phyloP scores from a whole-genome alignment of 148 eudicot genomes.

The Persicaria tinctoria region DNA sequence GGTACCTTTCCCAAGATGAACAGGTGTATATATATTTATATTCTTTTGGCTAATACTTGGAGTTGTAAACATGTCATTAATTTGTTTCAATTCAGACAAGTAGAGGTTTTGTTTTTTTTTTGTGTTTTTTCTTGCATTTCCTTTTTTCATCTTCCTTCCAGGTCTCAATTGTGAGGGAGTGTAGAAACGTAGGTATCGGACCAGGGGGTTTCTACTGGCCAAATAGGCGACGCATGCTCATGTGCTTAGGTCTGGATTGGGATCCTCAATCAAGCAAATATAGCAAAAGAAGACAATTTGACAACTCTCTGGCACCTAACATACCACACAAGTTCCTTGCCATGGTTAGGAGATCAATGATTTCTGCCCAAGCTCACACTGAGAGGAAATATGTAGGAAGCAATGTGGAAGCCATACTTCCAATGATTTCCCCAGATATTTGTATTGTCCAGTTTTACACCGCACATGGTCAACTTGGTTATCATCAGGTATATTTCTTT shows the following conservation, averaged over 20 bases:
- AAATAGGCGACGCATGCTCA: too few relatives aligned
- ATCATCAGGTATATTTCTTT: slow-evolving; percentile 46
- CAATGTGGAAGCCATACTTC: slow-evolving; percentile 36
- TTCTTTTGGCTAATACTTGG: too few relatives aligned
- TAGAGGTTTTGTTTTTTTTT: too few relatives aligned
- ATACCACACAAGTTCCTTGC: slow-evolving; percentile 39
- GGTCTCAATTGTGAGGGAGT: too few relatives aligned
- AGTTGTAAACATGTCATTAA: too few relatives aligned
- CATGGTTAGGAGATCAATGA: slow-evolving; percentile 46
- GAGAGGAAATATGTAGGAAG: slow-evolving; percentile 13
- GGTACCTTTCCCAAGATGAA: too few relatives aligned
- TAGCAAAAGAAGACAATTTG: slow-evolving; percentile 32
- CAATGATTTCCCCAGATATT: slow-evolving; percentile 55
- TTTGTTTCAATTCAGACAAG: too few relatives aligned
- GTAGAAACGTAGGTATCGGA: too few relatives aligned
- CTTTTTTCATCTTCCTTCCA: slow-evolving; percentile 21
- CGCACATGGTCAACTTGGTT: slow-evolving; percentile 57
- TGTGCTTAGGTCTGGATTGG: too few relatives aligned
- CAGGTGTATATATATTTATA: too few relatives aligned
- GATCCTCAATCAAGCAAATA: slow-evolving; percentile 28
- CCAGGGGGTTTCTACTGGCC: too few relatives aligned
- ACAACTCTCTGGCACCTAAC: slow-evolving; percentile 49
- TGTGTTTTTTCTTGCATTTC: too few relatives aligned
- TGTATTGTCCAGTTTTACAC: slow-evolving; percentile 72
- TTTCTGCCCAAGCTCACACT: slow-evolving; percentile 35